phyloP scores from a whole-genome alignment of 2,329 filamentous ascomycete genomes.

The Alternaria brassicicola region DNA sequence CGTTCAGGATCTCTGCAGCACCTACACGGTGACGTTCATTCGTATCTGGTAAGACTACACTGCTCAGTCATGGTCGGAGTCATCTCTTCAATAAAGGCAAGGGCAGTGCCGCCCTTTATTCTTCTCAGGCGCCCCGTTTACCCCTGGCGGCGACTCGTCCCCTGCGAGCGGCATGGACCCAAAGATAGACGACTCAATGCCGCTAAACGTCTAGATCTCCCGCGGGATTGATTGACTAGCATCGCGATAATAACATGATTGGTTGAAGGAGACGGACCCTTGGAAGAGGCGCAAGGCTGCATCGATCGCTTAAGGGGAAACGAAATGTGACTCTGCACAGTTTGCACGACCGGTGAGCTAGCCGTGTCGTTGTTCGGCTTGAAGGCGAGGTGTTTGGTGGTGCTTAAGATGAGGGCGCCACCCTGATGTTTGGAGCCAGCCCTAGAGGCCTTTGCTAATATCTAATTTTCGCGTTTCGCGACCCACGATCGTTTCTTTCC shows the following conservation, averaged over 20 bases:
- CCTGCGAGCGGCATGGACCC: constrained; percentile 15
- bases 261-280: constrained; percentile 4
- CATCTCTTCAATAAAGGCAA: constrained; percentile 15
- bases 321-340: constrained; percentile 24
- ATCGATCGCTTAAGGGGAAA: constrained; percentile 23
- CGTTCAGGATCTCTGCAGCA: neutral
- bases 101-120: constrained; percentile 19
- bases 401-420: constrained; percentile 29
- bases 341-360: constrained; percentile 29
- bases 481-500: constrained; percentile 7
- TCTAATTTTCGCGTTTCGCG: constrained; percentile 16
- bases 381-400: constrained; percentile 16
- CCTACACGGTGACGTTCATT: neutral
- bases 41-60: neutral
- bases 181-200: constrained; percentile 28
- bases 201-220: constrained; percentile 21
- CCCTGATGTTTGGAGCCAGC: constrained; percentile 18
- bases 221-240: constrained; percentile 6
- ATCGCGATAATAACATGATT: constrained; percentile 19
- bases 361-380: constrained; percentile 14
- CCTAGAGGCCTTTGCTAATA: constrained; percentile 15
- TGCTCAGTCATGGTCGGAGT: constrained; percentile 4
- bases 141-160: constrained; percentile 15
- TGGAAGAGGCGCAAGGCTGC: constrained; percentile 24
- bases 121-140: constrained; percentile 18